A percentile compares a stretch with the other conserved stretches of the same genome.
phyloP scores from a whole-genome alignment of 2,329 filamentous ascomycete species.

The Neopestalotiopsis clavispora region DNA sequence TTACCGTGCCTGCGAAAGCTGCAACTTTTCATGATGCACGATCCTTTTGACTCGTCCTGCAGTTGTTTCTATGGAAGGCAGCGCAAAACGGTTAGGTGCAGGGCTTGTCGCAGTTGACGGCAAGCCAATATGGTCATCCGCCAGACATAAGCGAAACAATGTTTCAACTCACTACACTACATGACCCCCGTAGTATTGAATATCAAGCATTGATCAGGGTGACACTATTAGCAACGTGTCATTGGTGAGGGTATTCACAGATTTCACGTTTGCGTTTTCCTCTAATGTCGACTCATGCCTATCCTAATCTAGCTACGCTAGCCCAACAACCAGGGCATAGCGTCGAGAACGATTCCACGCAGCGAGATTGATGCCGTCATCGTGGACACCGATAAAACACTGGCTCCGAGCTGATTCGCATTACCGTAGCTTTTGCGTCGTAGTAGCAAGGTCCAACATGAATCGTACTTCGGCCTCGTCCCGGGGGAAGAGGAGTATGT shows the following conservation, averaged over 20 bases:
- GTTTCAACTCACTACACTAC: neutral
- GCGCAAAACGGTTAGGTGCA: neutral
- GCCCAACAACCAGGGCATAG: neutral
- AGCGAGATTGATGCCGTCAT: neutral
- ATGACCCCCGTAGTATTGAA: neutral
- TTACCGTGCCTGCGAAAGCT: neutral
- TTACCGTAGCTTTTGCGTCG: neutral
- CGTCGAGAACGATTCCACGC: neutral
- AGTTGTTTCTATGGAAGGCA: neutral
- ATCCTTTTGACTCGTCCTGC: constrained; percentile 1
- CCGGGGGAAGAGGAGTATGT: neutral
- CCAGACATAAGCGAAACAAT: neutral
- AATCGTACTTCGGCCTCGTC: neutral
- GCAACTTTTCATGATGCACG: neutral
- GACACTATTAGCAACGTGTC: neutral
- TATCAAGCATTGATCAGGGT: neutral
- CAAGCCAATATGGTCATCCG: neutral
- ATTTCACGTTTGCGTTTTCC: neutral
- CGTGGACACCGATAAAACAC: neutral
- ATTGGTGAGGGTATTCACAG: neutral
- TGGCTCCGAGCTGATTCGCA: neutral
- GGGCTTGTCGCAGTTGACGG: neutral
- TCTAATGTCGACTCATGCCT: neutral
- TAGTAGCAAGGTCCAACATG: neutral
- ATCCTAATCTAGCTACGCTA: neutral